Conservation (phyloP, 176 grass and related monocot genomes). For the Saccharum officinarum region DNA sequence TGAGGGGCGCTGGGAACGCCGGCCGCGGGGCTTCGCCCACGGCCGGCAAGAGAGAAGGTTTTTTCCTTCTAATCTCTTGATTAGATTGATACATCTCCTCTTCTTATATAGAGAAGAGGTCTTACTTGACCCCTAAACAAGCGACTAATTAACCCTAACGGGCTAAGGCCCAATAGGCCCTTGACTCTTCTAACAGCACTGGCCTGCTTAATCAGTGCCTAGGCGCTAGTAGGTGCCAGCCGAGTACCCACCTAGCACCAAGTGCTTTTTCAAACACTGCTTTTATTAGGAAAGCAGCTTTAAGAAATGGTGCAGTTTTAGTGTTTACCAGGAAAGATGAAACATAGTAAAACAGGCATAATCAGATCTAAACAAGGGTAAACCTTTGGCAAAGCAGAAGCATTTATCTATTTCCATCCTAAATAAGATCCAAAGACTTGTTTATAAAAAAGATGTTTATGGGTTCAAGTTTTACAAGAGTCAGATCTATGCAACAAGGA, state of each 20-base stretch:
- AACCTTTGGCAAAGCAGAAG: constrained; percentile 18
- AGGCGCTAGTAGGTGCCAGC: too few relatives aligned
- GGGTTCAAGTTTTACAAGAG: not conserved
- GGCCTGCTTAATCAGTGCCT: not conserved
- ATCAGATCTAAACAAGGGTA: constrained; percentile 18
- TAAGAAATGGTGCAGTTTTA: not conserved
- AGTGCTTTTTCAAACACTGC: not conserved
- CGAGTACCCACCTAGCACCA: not conserved
- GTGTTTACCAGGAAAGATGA: constrained; percentile 17
- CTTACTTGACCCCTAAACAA: too few relatives aligned
- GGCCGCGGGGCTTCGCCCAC: too few relatives aligned
- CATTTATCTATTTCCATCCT: not conserved
- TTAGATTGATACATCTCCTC: too few relatives aligned
- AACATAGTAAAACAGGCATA: constrained; percentile 1
- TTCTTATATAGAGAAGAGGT: too few relatives aligned
- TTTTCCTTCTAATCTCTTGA: too few relatives aligned
- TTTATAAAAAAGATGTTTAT: not conserved
- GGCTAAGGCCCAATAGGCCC: too few relatives aligned
- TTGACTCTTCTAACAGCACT: too few relatives aligned
- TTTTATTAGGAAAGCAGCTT: constrained; percentile 23
- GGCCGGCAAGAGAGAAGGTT: too few relatives aligned
- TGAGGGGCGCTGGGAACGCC: too few relatives aligned
- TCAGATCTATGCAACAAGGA: not conserved
- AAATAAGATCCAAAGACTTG: constrained; percentile 1
- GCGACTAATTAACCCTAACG: too few relatives aligned